Conservation (phyloP, 1,139 yeast genomes). For the Kodamaea anthophila region DNA sequence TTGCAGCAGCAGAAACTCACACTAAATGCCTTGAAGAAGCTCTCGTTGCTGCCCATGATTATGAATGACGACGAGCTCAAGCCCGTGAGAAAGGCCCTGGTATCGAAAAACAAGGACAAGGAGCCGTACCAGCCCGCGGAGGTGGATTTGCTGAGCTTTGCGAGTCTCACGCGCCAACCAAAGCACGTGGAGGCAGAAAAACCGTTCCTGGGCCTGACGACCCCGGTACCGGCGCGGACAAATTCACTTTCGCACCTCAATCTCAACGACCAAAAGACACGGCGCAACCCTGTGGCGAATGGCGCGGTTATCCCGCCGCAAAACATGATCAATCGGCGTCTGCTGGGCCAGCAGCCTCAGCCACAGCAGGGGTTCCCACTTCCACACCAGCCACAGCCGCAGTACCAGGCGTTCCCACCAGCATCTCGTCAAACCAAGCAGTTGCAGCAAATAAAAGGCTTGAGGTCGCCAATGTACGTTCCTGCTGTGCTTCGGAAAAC, state of each 20-base stretch:
- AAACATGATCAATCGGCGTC: constrained; percentile 17
- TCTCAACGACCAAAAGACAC: constrained; percentile 4
- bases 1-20: constrained; percentile 40
- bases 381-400: constrained; percentile 6
- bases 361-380: constrained; percentile 6
- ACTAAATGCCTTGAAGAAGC: constrained; percentile 40
- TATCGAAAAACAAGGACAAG: constrained; percentile 3
- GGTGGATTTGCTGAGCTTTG: constrained; percentile 45
- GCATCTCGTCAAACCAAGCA: constrained; percentile 14
- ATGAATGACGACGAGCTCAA: constrained; percentile 14
- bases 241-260: constrained; percentile 5
- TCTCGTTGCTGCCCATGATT: constrained; percentile 41
- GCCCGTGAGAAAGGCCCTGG: constrained; percentile 12
- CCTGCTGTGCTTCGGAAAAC: constrained; percentile 79
- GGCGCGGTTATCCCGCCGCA: constrained; percentile 18
- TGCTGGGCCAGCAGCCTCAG: constrained; percentile 4
- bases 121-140: constrained; percentile 51
- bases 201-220: not conserved
- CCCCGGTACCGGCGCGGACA: constrained; percentile 8
- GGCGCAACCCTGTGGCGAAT: constrained; percentile 3
- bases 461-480: constrained; percentile 77
- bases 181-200: constrained; percentile 11
- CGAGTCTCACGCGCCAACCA: constrained; percentile 44
- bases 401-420: constrained; percentile 1
- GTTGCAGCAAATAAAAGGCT: constrained; percentile 57